Evolutionary conservation across 768 basidiomycete species (phyloP), one percentile per base, ranked within the genome.

Genomic region (Amanita molliuscula): DNA sequence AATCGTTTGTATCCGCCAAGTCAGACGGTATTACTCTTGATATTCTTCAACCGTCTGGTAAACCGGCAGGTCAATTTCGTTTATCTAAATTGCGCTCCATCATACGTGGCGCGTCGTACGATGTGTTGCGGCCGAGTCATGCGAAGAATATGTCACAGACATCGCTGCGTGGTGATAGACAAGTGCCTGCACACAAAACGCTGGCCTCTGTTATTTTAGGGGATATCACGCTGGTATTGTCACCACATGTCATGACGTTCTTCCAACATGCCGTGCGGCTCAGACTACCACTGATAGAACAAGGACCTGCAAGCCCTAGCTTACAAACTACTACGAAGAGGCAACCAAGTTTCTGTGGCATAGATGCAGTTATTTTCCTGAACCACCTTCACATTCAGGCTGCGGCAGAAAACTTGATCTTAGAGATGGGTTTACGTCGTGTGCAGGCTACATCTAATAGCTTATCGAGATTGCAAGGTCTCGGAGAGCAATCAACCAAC

Each of bases 331-430:
- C 26, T 35, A 43, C 56, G 20, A 54, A 47, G 20, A 53, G 28
- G 25, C 26, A 46, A 25, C 53, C 59, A 9, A 58, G 56, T 37
- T 35, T 64, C 16, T 50, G 53, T 28, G 63, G 50, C 20, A 29
- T 65, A 6, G 72, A 79, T 45, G 37, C 75, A 10, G 62, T 72
- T 4, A 59, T 75, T 5, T 64, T 65, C 31, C 55, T 82, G 43
- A 67, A 64, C 6, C 67, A 60, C 6, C 54, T 84, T 37, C 70
- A 69, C 23, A 58, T 85, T n/a, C 76, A 74, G 48, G 84, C 84
- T 6, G 80, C 77, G 4, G 84, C 85, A 6, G 82, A 83, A 58
- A 87, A 81, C 57, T 68, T 89, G 25, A 67, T 77, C 15, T 74
- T 86, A 48, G 85, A 84, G 47, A 71, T 82, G 48, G 75, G 74